A percentile compares a stretch with the other conserved stretches of the same genome.
phyloP scores from a whole-genome alignment of 208 protist species.

The Leishmania martiniquensis region DNA sequence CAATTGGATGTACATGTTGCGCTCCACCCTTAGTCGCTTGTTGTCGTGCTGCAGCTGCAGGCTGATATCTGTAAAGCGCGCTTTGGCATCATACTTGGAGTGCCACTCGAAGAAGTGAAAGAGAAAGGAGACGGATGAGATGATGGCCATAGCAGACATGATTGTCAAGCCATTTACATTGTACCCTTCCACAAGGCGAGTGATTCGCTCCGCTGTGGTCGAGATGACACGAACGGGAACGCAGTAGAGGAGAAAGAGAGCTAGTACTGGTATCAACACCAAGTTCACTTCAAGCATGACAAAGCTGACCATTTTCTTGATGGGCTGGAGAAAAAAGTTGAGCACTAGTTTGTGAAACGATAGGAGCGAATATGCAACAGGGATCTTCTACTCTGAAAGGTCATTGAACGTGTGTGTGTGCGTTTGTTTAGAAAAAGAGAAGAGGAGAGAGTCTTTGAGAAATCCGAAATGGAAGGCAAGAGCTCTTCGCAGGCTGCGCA shows the following conservation, averaged over 20 bases:
- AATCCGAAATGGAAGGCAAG: too few relatives aligned
- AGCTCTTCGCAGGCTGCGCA: too few relatives aligned
- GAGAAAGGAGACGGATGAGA: conserved; percentile 47
- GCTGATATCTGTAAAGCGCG: conserved; percentile 56
- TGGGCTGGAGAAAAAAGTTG: not conserved
- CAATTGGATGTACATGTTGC: conserved; percentile 80
- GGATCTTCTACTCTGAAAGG: too few relatives aligned
- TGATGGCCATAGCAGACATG: conserved; percentile 34
- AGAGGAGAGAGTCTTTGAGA: too few relatives aligned
- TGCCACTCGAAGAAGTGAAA: conserved; percentile 58
- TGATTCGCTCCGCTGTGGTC: conserved; percentile 27
- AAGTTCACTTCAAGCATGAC: conserved; percentile 53
- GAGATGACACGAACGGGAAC: conserved; percentile 42
- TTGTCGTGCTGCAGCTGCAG: conserved; percentile 65
- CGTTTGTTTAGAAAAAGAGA: too few relatives aligned
- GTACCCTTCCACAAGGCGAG: conserved; percentile 38
- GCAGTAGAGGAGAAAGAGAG: conserved; percentile 53
- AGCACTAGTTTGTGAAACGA: too few relatives aligned
- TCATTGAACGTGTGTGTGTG: too few relatives aligned
- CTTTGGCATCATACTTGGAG: conserved; percentile 43
- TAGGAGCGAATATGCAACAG: too few relatives aligned
- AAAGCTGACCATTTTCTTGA: conserved; percentile 38
- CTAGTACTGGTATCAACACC: conserved; percentile 52
- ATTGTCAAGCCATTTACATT: conserved; percentile 50
- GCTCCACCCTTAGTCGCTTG: conserved; percentile 56